Evolutionary conservation across 148 eudicot genomes (phyloP).

Genomic region (Diospyros kaki): DNA sequence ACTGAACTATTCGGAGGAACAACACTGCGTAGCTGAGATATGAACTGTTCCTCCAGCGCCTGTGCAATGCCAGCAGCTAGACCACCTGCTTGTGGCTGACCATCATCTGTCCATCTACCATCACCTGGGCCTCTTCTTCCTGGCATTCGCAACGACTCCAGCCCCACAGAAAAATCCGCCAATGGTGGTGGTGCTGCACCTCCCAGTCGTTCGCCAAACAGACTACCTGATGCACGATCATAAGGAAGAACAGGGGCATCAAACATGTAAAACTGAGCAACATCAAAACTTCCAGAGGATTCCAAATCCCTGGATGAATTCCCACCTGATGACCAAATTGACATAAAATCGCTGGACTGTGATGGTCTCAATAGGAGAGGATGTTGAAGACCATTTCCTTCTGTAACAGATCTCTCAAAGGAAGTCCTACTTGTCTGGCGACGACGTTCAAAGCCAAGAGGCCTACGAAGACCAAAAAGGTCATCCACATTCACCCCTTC

Average conservation of each 20-base stretch:
- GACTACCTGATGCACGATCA: constrained; percentile 57
- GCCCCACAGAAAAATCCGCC: constrained; percentile 81
- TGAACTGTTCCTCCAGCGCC: constrained; percentile 77
- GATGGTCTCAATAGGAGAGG: constrained; percentile 84
- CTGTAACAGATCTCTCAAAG: constrained; percentile 67
- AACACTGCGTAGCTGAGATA: constrained; percentile 49
- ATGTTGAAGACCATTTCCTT: constrained; percentile 76
- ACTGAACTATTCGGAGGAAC: constrained; percentile 30
- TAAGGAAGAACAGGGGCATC: constrained; percentile 76
- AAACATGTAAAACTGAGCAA: constrained; percentile 78
- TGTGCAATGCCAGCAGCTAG: constrained; percentile 81
- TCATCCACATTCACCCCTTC: constrained; percentile 98
- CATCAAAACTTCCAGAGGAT: constrained; percentile 59
- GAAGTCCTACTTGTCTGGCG: constrained; percentile 70
- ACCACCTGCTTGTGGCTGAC: constrained; percentile 91
- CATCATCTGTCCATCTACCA: constrained; percentile 99
- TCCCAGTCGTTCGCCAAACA: constrained; percentile 68
- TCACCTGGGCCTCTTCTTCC: constrained; percentile 92
- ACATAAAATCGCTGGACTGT: constrained; percentile 50
- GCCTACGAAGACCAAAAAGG: constrained; percentile 81
- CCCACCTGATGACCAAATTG: constrained; percentile 63
- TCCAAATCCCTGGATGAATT: constrained; percentile 65
- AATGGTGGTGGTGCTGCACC: constrained; percentile 64
- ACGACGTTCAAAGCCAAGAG: constrained; percentile 86
- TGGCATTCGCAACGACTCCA: constrained; percentile 63